phyloP scores from a whole-genome alignment of 2,329 filamentous ascomycete species.

The Fusarium continuum region DNA sequence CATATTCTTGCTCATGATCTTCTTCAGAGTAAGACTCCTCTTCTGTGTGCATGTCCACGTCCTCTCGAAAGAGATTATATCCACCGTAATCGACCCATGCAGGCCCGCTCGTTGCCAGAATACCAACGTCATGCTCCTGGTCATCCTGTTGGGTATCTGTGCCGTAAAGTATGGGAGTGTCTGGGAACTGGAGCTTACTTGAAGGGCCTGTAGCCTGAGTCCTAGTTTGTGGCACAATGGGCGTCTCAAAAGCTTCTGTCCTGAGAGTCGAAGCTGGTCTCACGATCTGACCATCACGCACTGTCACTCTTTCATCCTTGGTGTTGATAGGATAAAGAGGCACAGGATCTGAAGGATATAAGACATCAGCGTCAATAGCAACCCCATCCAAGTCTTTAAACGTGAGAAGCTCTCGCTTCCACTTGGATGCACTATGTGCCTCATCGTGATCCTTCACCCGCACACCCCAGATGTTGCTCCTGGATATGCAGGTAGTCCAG shows the following conservation, averaged over 20 bases:
- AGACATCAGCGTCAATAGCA: neutral
- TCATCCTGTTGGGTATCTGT: neutral
- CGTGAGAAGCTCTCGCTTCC: neutral
- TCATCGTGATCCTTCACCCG: neutral
- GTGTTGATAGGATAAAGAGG: neutral
- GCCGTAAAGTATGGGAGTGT: neutral
- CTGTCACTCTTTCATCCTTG: neutral
- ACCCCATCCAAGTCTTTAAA: neutral
- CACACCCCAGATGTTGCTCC: constrained; percentile 38
- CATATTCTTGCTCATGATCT: neutral
- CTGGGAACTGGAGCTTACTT: neutral
- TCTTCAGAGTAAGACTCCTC: neutral
- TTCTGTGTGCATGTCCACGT: neutral
- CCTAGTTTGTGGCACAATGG: neutral
- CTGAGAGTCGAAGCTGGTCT: neutral
- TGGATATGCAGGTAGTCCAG: constrained; percentile 30
- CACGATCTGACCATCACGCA: rapidly evolving
- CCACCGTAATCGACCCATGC: neutral
- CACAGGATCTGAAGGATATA: neutral
- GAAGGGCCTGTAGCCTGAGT: too few species aligned
- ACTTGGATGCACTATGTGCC: neutral
- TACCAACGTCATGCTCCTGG: neutral
- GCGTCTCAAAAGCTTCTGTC: neutral
- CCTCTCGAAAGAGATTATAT: neutral
- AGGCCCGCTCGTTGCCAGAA: constrained; percentile 7